Percentiles rank a stretch among this genome's conserved stretches.
Conservation (phyloP, 2,329 filamentous ascomycete genomes). For the Coniochaeta ligniaria region DNA sequence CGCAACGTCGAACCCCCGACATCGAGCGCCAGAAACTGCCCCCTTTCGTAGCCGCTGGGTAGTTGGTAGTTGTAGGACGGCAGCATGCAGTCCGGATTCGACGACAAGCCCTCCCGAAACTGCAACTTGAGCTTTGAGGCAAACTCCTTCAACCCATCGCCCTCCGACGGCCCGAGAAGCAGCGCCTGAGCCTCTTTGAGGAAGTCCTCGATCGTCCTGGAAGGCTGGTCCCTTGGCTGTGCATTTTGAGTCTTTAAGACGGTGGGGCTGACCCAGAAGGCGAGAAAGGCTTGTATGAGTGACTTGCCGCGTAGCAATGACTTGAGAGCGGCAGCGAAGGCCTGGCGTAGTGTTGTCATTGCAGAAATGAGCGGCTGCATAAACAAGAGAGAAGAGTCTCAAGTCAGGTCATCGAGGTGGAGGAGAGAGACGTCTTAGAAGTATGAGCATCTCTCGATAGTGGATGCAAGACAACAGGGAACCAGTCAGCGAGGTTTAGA, state of each 20-base stretch:
- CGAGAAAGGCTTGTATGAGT: constrained; percentile 48
- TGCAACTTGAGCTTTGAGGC: constrained; percentile 45
- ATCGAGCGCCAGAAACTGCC: constrained; percentile 56
- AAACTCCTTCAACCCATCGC: constrained; percentile 36
- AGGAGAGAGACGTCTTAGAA: background rate
- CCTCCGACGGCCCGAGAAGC: constrained; percentile 40
- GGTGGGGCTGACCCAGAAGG: constrained; percentile 43
- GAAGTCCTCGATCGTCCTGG: constrained; percentile 37
- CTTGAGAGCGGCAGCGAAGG: constrained; percentile 48
- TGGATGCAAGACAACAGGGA: background rate
- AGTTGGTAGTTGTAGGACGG: constrained; percentile 60
- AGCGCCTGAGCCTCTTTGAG: constrained; percentile 47
- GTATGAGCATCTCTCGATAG: constrained; percentile 1
- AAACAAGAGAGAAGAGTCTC: constrained; percentile 18
- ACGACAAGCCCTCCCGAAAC: constrained; percentile 43
- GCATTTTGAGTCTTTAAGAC: constrained; percentile 19
- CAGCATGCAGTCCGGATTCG: constrained; percentile 53
- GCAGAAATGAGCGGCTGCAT: constrained; percentile 46
- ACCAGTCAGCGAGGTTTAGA: background rate
- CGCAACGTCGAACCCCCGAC: constrained; percentile 64
- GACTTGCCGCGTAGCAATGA: constrained; percentile 53
- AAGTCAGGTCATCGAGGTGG: constrained; percentile 1
- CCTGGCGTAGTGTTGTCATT: constrained; percentile 48
- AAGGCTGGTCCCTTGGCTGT: constrained; percentile 11
- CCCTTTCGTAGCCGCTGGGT: constrained; percentile 51